phyloP scores from a whole-genome alignment of 768 basidiomycete species.

The Pleurotus tuoliensis region DNA sequence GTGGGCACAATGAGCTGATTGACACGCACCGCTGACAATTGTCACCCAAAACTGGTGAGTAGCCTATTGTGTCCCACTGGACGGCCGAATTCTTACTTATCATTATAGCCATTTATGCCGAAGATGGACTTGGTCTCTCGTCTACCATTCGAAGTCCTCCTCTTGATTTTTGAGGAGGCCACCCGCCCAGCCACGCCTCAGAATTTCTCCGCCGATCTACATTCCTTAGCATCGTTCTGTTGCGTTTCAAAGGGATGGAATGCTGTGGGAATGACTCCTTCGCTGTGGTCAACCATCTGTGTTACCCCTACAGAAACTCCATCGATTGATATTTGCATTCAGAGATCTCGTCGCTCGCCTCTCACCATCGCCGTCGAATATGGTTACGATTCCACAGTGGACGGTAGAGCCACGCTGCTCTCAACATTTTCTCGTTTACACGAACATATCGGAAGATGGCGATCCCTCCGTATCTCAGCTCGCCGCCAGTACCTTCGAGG shows the following conservation, averaged over 20 bases:
- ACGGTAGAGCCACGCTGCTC: not conserved
- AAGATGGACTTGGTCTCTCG: not conserved
- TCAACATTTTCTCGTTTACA: not conserved
- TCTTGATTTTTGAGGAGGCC: not conserved
- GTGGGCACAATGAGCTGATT: too few relatives aligned
- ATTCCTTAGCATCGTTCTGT: not conserved
- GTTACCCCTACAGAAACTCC: not conserved
- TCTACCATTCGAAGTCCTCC: constrained; percentile 2
- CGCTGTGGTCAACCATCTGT: not conserved
- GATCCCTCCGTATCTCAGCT: not conserved
- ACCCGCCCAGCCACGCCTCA: not conserved
- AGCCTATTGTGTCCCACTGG: too few relatives aligned
- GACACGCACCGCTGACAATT: too few relatives aligned
- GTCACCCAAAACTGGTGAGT: too few relatives aligned
- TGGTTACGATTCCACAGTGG: not conserved
- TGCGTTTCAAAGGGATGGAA: constrained; percentile 4
- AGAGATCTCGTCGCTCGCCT: not conserved
- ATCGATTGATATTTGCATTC: not conserved
- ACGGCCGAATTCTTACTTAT: too few relatives aligned
- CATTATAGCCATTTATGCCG: too few relatives aligned
- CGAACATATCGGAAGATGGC: not conserved
- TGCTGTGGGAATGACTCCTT: not conserved
- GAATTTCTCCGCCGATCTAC: not conserved
- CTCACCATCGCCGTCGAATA: not conserved
- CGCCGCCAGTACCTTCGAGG: not conserved